Evolutionary conservation across 2,329 filamentous ascomycete species (phyloP).

Genomic region (Exophiala sp.): DNA sequence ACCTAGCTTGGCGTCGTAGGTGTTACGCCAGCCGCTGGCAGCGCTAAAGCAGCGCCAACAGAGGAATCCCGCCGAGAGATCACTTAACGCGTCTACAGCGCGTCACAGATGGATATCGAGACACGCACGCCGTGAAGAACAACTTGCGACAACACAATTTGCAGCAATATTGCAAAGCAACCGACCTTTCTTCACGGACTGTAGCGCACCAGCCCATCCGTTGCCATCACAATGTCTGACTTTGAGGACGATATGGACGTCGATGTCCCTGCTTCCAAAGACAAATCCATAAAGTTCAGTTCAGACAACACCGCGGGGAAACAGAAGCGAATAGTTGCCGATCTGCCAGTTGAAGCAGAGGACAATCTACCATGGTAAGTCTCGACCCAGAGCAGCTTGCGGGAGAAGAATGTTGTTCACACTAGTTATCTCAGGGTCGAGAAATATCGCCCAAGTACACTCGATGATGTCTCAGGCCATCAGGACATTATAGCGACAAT

Average conservation of each 20-base stretch:
- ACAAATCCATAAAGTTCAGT: conserved; percentile 59
- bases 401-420: conserved; percentile 15
- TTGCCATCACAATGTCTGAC: conserved; percentile 45
- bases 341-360: conserved; percentile 87
- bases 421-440: conserved; percentile 64
- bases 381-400: neutral
- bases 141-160: neutral
- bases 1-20: neutral
- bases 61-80: neutral
- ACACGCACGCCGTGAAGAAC: neutral
- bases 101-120: neutral
- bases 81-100: conserved; percentile 12
- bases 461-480: conserved; percentile 91
- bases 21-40: neutral
- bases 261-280: conserved; percentile 49
- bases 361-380: conserved; percentile 84
- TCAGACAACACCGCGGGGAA: conserved; percentile 65
- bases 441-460: conserved; percentile 84
- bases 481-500: conserved; percentile 96
- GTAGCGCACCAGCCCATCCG: neutral
- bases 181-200: neutral
- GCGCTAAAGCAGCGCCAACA: neutral
- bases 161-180: neutral
- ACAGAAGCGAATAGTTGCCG: conserved; percentile 86
- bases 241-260: conserved; percentile 64